A percentile compares a stretch with the other conserved stretches of the same genome.
These are phyloP conservation scores for Musa troglodytarum DNA, from an alignment of 176 grass and related monocot genomes.

Conservation along the genomic window DNA sequence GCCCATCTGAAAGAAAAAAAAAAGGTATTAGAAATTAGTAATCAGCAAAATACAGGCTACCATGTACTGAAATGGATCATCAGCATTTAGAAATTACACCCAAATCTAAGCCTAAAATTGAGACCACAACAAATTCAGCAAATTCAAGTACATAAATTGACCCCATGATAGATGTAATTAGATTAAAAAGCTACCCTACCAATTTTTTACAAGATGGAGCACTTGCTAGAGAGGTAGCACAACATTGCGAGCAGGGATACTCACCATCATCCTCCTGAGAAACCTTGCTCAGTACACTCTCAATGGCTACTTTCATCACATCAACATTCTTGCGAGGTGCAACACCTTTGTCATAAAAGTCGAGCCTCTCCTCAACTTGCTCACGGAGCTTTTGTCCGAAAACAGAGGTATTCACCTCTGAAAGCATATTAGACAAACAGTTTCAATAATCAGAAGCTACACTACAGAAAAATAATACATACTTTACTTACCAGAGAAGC, in stretches of 20 bases:
- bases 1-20: not conserved
- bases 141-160: too few relatives aligned
- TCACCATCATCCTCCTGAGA: slow-evolving; percentile 35
- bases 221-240: too few relatives aligned
- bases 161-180: too few relatives aligned
- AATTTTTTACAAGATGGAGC: too few relatives aligned
- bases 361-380: slow-evolving; percentile 93
- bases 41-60: too few relatives aligned
- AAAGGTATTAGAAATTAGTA: too few relatives aligned
- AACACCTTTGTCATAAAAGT: slow-evolving; percentile 89
- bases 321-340: slow-evolving; percentile 91
- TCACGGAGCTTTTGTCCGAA: slow-evolving; percentile 85
- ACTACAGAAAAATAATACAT: not conserved
- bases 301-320: slow-evolving; percentile 85
- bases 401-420: slow-evolving; percentile 51
- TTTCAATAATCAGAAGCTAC: not conserved
- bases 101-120: too few relatives aligned
- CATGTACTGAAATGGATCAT: too few relatives aligned
- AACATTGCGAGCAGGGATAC: not conserved
- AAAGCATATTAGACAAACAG: slow-evolving; percentile 1
- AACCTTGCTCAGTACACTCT: slow-evolving; percentile 24
- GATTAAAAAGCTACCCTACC: too few relatives aligned
- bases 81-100: too few relatives aligned
- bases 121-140: too few relatives aligned
- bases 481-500: slow-evolving; percentile 61